Evolutionary conservation across 1,284 basidiomycete genomes (phyloP).

Genomic region (Melampsora americana): DNA sequence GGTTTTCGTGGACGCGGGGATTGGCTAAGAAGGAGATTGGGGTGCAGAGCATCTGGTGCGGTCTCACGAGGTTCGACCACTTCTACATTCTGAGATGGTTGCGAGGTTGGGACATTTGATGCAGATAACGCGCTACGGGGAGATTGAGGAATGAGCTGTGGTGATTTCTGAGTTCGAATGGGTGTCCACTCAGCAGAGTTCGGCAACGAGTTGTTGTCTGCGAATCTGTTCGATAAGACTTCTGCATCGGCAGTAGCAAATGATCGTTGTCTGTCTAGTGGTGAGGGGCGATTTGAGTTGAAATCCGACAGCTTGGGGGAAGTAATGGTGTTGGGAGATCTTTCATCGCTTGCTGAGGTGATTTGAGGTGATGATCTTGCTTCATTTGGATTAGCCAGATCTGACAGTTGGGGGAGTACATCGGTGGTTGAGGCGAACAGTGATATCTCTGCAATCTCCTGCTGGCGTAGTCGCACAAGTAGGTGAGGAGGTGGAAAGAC

Average conservation of each 20-base stretch:
- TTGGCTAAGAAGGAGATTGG: background rate
- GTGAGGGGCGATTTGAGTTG: background rate
- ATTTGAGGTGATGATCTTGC: conserved; percentile 23
- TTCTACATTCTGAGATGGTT: background rate
- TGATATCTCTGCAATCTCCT: conserved; percentile 43
- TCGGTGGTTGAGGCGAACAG: background rate
- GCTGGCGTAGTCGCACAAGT: conserved; percentile 46
- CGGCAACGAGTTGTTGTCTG: background rate
- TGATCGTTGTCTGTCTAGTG: background rate
- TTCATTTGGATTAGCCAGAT: background rate
- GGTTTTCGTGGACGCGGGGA: background rate
- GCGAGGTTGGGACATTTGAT: background rate
- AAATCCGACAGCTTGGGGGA: background rate
- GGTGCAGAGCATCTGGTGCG: no score
- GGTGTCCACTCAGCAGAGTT: background rate
- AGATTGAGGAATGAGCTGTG: background rate
- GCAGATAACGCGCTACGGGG: background rate
- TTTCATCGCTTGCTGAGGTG: conserved; percentile 23
- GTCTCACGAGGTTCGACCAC: background rate
- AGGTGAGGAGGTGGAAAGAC: conserved; percentile 47
- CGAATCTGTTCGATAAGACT: background rate
- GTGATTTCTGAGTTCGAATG: background rate
- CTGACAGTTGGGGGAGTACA: background rate
- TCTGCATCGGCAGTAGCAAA: conserved; percentile 4
- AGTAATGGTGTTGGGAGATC: no score